Evolutionary conservation across 352 stramenopile species (phyloP), one percentile per base, ranked within the genome.

Genomic region (Globisporangium okanoganense): DNA sequence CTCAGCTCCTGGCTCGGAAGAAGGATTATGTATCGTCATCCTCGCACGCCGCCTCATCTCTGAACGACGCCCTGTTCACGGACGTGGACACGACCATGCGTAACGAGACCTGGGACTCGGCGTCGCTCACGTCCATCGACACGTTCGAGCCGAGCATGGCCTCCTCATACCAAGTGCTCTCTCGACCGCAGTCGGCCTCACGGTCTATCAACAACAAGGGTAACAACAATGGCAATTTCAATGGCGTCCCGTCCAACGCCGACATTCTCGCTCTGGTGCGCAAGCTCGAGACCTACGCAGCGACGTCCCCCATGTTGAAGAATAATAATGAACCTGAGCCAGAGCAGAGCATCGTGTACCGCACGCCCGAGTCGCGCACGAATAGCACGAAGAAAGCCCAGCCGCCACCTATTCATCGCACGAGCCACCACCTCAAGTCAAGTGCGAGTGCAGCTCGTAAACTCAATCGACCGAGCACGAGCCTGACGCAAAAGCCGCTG

Each of bases 71-170:
- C 14, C 22, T 71, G 27, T 71, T 73, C 27, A 77, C 73, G 0
- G 73, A 82, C 44, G 68, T 75, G 16, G 62, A 73, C 18, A 79
- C 73, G 41, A 69, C 73, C 49, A 76, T 74, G 66, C 60, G 51
- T 31, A 65, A 61, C 31, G 54, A 61, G 14, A 59, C 60, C 40
- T 82, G 75, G 76, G 70, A 79, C 59, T 65, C 58, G 2, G 61
- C 64, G 7, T 80, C 75, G 20, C 68, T 72, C 40, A 73, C 69
- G 14, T 78, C 67, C 20, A 59, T 65, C 10, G 72, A 79, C 53
- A 71, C 75, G 4, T 52, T 64, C 18, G 66, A 78, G 31, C 61
- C 65, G 18, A 41, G 70, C 12, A 20, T 27, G 7, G 18, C 48
- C 14, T 65, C 62, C 1, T 56, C 59, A 0, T 56, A 60, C 41